These are phyloP conservation scores for Sungouiozyma intestinalis DNA, from an alignment of 805 yeast genomes.

Conservation along the genomic window DNA sequence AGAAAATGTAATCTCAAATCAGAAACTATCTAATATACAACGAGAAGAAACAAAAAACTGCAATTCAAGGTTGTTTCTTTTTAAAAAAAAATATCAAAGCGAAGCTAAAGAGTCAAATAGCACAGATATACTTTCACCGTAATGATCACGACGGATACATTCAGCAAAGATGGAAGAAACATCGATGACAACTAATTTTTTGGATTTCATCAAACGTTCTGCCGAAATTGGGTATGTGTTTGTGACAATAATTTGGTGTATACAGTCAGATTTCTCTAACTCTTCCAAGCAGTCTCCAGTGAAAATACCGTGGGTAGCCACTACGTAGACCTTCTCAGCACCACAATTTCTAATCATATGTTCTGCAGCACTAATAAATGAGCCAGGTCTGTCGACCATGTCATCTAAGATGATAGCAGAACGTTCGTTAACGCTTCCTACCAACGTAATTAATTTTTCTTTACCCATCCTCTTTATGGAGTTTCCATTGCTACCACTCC, in stretches of 20 bases:
- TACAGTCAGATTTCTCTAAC: constrained; percentile 66
- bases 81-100: constrained; percentile 12
- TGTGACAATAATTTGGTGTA: constrained; percentile 88
- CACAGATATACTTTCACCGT: constrained; percentile 93
- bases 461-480: constrained; percentile 25
- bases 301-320: constrained; percentile 95
- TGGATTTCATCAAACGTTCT: constrained; percentile 44
- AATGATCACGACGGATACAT: constrained; percentile 96
- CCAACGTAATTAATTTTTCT: constrained; percentile 89
- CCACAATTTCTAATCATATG: constrained; percentile 94
- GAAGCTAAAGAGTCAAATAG: constrained; percentile 77
- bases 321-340: constrained; percentile 78
- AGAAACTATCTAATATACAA: constrained; percentile 4
- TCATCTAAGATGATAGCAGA: constrained; percentile 94
- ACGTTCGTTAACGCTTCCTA: constrained; percentile 87
- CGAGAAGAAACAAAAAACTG: constrained; percentile 1
- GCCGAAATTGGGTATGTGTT: constrained; percentile 86
- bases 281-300: constrained; percentile 77
- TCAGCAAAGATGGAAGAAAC: constrained; percentile 94
- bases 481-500: background rate
- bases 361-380: constrained; percentile 96
- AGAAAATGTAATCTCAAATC: background rate
- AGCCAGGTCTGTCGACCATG: constrained; percentile 90
- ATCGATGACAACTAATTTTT: constrained; percentile 78
- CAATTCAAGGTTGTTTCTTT: background rate